These are phyloP conservation scores for Pseudogymnoascus sp. DNA, from an alignment of 2,329 filamentous ascomycete species.

Conservation along the genomic window DNA sequence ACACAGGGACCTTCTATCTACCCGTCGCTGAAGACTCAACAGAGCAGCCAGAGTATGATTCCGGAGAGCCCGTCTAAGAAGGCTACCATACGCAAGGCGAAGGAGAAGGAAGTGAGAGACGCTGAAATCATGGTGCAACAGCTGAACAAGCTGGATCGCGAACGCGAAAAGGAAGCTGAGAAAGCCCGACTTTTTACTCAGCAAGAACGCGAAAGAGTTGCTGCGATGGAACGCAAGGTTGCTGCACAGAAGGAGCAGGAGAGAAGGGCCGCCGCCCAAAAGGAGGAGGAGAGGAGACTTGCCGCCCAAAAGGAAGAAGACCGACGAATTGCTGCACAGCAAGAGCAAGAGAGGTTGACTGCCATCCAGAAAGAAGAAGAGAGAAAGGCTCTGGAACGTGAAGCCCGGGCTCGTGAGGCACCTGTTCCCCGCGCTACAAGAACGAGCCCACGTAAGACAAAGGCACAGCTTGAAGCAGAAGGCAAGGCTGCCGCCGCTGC, in stretches of 20 bases:
- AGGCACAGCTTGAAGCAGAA: conserved; percentile 29
- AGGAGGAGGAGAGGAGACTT: conserved; percentile 40
- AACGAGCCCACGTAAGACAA: conserved; percentile 45
- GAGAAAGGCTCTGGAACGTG: conserved; percentile 22
- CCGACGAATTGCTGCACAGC: background rate
- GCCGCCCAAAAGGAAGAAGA: conserved; percentile 11
- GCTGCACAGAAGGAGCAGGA: conserved; percentile 25
- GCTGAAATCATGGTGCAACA: conserved; percentile 52
- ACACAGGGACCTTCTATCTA: conserved; percentile 29
- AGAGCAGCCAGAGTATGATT: conserved; percentile 20
- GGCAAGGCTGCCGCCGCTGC: conserved; percentile 25
- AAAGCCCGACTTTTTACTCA: conserved; percentile 54
- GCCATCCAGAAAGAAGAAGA: conserved; percentile 49
- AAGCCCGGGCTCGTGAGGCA: conserved; percentile 24
- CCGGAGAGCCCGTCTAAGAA: conserved; percentile 20
- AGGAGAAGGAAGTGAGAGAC: conserved; percentile 57
- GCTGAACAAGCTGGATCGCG: conserved; percentile 56
- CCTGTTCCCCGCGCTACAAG: conserved; percentile 37
- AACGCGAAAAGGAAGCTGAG: conserved; percentile 60
- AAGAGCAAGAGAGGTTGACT: conserved; percentile 45
- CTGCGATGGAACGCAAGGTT: conserved; percentile 45
- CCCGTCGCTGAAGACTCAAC: conserved; percentile 38
- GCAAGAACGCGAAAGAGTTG: conserved; percentile 45
- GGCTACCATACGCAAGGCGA: conserved; percentile 37
- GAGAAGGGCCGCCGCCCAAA: conserved; percentile 32